Base-by-base conservation (phyloP, 345 rosid genomes). In the Arabis hirsuta region DNA sequence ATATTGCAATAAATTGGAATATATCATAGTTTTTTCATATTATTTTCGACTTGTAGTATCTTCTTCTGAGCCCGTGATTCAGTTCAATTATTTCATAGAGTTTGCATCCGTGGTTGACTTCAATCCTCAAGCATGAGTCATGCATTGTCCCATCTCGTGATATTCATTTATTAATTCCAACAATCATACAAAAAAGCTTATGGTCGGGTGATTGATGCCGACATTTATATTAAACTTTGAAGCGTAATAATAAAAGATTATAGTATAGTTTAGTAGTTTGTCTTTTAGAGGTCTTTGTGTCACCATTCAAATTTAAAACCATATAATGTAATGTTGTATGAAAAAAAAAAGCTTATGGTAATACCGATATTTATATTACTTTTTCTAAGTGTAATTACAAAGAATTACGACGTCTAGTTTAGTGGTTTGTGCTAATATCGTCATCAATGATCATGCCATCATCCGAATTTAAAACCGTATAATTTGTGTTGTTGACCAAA, bases 21-120 rank as follows among this genome's bases (percentile, higher is more conserved):
- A 39, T 27, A 20, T 48, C 12, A 48, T 32, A 14, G 29, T 32
- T 31, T 62, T 10, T 32, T 6, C 47, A 9, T 32, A 32, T 61
- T 43, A 27, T 45, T 64, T 47, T 46, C 26, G 19, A 36, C 12
- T 22, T 34, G 20, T 4, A 38, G 20, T 4, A 38, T 20, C 9
- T 27, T 65, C 5, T 65, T 73, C 0, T 20, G 2, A 57, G 3
- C 55, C 78, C 72, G 78, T 73, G 78, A 66, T 57, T 57, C 67
- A 73, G 56, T 73, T 24, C 66, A 73, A 73, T 73, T 26, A 67
- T 74, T 74, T 74, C 22, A 5, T 39, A 57, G 59, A 63, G 57
- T 65, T 14, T 55, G 55, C 27, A 51, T 73, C 59, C 77, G 65
- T 74, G 73, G 78, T 74, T 74, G 78, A 74, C 73, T 74, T 74